phyloP scores from a whole-genome alignment of 202 grass and related monocot genomes.

The Panicum virgatum region DNA sequence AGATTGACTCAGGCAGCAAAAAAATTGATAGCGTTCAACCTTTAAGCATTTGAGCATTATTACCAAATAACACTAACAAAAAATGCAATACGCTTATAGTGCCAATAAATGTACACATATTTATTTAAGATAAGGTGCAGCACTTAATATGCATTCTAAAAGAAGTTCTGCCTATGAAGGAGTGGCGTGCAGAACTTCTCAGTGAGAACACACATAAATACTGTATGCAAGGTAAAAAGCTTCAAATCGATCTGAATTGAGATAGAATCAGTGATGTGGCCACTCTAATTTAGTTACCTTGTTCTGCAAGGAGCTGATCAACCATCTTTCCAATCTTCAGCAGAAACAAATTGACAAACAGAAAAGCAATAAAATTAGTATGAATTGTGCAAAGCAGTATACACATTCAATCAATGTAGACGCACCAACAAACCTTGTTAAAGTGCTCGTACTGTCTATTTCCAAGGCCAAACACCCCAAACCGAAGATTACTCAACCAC shows the following conservation, averaged over 20 bases:
- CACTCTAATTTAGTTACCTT: conserved; percentile 38
- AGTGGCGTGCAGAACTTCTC: background rate
- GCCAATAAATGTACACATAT: background rate
- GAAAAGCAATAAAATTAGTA: background rate
- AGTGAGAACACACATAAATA: background rate
- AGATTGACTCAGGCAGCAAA: background rate
- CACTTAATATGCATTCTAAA: background rate
- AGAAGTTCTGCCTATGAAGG: background rate
- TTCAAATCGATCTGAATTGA: conserved; percentile 1
- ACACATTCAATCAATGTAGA: background rate
- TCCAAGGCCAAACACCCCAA: conserved; percentile 64
- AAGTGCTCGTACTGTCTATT: conserved; percentile 80
- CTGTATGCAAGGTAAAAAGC: background rate
- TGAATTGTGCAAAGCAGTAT: background rate
- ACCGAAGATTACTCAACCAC: conserved; percentile 55
- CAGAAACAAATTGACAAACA: background rate
- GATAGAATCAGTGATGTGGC: background rate
- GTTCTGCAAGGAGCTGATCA: conserved; percentile 56
- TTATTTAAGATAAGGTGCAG: background rate
- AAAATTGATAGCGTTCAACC: background rate
- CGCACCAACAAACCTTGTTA: conserved; percentile 58
- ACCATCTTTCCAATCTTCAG: conserved; percentile 59
- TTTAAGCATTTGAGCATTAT: conserved; percentile 2
- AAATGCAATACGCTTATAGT: background rate
- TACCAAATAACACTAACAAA: background rate